Evolutionary conservation across 768 basidiomycete species (phyloP).

Genomic region (Leccinum rimulosum): DNA sequence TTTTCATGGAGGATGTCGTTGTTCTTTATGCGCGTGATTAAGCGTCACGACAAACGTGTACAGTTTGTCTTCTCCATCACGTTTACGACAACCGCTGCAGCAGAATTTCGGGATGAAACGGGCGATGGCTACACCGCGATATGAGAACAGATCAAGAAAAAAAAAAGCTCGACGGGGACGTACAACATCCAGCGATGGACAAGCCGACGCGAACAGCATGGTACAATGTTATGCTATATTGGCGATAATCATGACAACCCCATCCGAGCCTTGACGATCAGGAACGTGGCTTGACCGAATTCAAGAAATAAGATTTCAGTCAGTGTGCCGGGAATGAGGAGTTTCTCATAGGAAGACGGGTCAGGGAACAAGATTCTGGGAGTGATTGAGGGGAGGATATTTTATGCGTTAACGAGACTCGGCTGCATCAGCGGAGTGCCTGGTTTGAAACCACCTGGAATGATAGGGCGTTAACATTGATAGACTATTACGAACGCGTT

Average conservation of each 20-base stretch:
- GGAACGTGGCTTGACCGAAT: conserved; percentile 24
- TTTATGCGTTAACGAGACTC: too few relatives aligned
- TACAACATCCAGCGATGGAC: background rate
- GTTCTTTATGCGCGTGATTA: background rate
- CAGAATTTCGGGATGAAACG: conserved; percentile 22
- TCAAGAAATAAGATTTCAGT: conserved; percentile 23
- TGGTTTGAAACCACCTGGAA: too few relatives aligned
- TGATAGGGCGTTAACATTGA: too few relatives aligned
- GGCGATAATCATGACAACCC: conserved; percentile 34
- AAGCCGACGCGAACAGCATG: background rate
- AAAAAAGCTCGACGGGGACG: background rate
- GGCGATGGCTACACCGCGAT: conserved; percentile 15
- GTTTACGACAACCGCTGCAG: conserved; percentile 14
- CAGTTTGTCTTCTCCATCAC: conserved; percentile 22
- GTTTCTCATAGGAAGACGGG: conserved; percentile 23
- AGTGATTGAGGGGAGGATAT: conserved; percentile 19
- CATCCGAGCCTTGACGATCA: conserved; percentile 16
- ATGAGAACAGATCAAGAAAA: background rate
- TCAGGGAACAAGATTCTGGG: conserved; percentile 18
- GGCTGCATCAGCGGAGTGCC: too few relatives aligned
- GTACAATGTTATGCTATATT: conserved; percentile 16
- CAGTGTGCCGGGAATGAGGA: background rate
- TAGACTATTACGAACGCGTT: too few relatives aligned
- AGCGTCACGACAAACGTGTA: background rate
- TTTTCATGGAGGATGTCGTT: background rate